Conservation (phyloP, 306 rosid species). For the Inga oerstediana region DNA sequence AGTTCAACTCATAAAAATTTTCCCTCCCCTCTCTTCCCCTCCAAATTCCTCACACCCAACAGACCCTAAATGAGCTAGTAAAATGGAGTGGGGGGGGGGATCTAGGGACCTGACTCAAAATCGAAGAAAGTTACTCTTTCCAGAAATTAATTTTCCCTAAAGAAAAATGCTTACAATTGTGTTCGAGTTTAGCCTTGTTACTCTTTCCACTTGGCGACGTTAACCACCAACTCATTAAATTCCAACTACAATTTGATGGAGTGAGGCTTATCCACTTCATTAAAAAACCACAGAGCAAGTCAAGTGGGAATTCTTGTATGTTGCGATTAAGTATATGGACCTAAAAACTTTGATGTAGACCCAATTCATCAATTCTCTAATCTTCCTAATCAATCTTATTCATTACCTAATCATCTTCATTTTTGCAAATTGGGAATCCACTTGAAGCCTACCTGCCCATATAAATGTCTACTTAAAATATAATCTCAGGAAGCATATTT, state of each 20-base stretch:
- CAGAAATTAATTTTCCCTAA: no score
- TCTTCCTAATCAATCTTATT: background rate
- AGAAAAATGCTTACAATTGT: no score
- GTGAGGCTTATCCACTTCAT: background rate
- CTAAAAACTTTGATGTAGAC: background rate
- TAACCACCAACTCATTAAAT: background rate
- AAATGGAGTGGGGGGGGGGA: no score
- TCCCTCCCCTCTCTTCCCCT: no score
- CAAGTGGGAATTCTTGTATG: background rate
- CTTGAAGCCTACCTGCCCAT: background rate
- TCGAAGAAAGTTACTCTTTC: no score
- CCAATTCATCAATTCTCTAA: background rate
- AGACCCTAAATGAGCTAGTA: no score
- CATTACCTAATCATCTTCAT: background rate
- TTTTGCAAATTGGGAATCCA: background rate
- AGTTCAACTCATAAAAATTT: no score
- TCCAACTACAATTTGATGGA: background rate
- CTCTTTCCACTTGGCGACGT: background rate
- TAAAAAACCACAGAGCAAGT: background rate
- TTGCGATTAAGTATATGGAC: background rate
- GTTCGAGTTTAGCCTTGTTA: no score
- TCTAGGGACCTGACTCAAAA: no score
- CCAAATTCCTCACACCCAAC: no score
- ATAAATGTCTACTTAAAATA: background rate
- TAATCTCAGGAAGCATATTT: no score